phyloP scores from a whole-genome alignment of 108 stramenopile genomes.

The Skeletonema menzelii region DNA sequence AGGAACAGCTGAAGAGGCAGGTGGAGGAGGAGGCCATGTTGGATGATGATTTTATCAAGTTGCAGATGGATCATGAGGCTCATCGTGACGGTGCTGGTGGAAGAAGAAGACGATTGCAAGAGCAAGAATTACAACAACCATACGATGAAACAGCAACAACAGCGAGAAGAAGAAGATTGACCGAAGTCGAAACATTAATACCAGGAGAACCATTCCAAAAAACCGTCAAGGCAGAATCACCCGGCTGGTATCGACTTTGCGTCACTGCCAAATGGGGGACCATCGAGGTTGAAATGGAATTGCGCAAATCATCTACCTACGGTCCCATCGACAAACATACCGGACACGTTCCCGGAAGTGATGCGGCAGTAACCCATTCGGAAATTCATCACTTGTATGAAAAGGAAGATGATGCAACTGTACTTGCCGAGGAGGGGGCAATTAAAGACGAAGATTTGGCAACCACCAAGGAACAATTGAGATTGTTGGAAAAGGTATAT shows the following conservation, averaged over 20 bases:
- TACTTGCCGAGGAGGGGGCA: conserved; percentile 47
- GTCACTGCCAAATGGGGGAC: conserved; percentile 49
- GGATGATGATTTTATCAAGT: conserved; percentile 47
- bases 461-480: conserved; percentile 57
- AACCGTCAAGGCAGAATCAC: conserved; percentile 43
- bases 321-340: conserved; percentile 60
- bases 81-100: not conserved
- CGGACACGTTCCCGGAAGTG: conserved; percentile 67
- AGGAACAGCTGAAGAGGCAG: conserved; percentile 4
- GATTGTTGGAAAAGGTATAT: conserved; percentile 65
- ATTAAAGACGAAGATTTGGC: conserved; percentile 80
- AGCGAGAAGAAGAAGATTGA: not conserved
- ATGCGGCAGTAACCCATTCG: conserved; percentile 50
- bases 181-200: not conserved
- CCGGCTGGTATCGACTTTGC: conserved; percentile 84
- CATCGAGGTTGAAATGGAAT: conserved; percentile 77
- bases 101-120: conserved; percentile 30
- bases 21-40: conserved; percentile 9
- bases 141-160: not conserved
- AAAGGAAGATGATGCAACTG: conserved; percentile 62
- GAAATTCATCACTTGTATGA: conserved; percentile 57
- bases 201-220: conserved; percentile 67
- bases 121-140: not conserved
- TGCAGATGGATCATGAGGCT: conserved; percentile 33
- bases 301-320: conserved; percentile 67